phyloP scores from a whole-genome alignment of 768 basidiomycete species.

The Mycena olivaceomarginata region DNA sequence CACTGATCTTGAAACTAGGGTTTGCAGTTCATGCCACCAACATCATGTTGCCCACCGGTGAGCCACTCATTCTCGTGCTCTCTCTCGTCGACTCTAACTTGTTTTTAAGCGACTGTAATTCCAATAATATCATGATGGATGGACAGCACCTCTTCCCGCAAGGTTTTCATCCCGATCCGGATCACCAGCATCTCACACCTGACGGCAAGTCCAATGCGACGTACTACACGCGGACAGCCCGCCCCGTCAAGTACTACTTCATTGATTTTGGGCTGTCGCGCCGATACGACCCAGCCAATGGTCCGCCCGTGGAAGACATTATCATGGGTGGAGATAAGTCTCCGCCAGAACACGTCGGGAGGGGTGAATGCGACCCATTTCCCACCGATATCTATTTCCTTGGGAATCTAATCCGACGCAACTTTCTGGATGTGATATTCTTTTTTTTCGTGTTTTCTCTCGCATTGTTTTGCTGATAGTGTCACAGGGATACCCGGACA shows the following conservation, averaged over 20 bases:
- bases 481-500: not conserved
- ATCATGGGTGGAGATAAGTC: slow-evolving; percentile 64
- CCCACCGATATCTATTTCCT: slow-evolving; percentile 65
- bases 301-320: slow-evolving; percentile 49
- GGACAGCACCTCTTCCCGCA: slow-evolving; percentile 49
- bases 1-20: slow-evolving; percentile 43
- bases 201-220: slow-evolving; percentile 21
- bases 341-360: slow-evolving; percentile 58
- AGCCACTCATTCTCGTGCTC: not conserved
- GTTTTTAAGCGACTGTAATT: slow-evolving; percentile 46
- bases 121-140: slow-evolving; percentile 61
- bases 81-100: not conserved
- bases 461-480: not conserved
- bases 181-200: slow-evolving; percentile 38
- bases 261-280: slow-evolving; percentile 62
- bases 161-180: slow-evolving; percentile 50
- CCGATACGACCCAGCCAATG: slow-evolving; percentile 49
- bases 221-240: slow-evolving; percentile 51
- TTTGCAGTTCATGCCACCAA: slow-evolving; percentile 55
- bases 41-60: slow-evolving; percentile 53
- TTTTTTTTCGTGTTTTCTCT: no score
- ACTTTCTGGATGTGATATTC: slow-evolving; percentile 48
- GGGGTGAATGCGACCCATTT: slow-evolving; percentile 58
- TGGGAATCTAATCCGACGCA: slow-evolving; percentile 52
- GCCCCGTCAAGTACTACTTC: slow-evolving; percentile 57